A percentile compares a stretch with the other conserved stretches of the same genome.
phyloP scores from a whole-genome alignment of 192 early-diverging fungal genomes.

The Coemansia sp. region DNA sequence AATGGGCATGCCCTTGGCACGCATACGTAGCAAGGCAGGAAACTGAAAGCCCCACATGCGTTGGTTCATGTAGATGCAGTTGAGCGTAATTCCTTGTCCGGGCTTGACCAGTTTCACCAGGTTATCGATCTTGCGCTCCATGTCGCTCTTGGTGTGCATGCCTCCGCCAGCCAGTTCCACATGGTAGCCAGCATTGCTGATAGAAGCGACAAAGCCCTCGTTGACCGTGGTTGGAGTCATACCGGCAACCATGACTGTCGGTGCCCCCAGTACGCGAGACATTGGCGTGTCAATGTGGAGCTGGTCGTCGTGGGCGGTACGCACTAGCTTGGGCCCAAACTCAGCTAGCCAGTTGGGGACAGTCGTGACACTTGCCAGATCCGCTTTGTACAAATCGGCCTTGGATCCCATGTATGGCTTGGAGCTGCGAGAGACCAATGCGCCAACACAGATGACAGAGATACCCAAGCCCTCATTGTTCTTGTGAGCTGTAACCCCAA shows the following conservation, averaged over 20 bases:
- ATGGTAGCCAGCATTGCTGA: slow-evolving; percentile 90
- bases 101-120: slow-evolving; percentile 73
- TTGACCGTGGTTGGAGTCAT: slow-evolving; percentile 91
- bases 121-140: slow-evolving; percentile 71
- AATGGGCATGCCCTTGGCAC: slow-evolving; percentile 85
- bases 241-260: slow-evolving; percentile 94
- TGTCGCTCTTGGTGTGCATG: slow-evolving; percentile 74
- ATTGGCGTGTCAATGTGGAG: slow-evolving; percentile 89
- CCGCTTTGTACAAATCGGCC: slow-evolving; percentile 71
- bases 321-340: slow-evolving; percentile 84
- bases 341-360: slow-evolving; percentile 85
- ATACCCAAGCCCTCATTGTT: slow-evolving; percentile 90
- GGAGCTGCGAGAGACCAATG: slow-evolving; percentile 5
- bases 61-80: slow-evolving; percentile 74
- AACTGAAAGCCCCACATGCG: slow-evolving; percentile 85
- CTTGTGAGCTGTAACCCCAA: slow-evolving; percentile 80
- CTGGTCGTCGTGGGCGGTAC: slow-evolving; percentile 57
- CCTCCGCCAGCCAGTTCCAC: slow-evolving; percentile 92
- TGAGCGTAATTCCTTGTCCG: slow-evolving; percentile 89
- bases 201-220: slow-evolving; percentile 77
- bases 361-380: slow-evolving; percentile 67
- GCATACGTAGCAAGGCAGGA: slow-evolving; percentile 76
- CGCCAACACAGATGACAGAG: slow-evolving; percentile 44
- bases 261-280: slow-evolving; percentile 79
- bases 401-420: slow-evolving; percentile 71